Percentiles rank a stretch among this genome's conserved stretches.
phyloP scores from a whole-genome alignment of 305 asterid species.

The Withania somnifera region DNA sequence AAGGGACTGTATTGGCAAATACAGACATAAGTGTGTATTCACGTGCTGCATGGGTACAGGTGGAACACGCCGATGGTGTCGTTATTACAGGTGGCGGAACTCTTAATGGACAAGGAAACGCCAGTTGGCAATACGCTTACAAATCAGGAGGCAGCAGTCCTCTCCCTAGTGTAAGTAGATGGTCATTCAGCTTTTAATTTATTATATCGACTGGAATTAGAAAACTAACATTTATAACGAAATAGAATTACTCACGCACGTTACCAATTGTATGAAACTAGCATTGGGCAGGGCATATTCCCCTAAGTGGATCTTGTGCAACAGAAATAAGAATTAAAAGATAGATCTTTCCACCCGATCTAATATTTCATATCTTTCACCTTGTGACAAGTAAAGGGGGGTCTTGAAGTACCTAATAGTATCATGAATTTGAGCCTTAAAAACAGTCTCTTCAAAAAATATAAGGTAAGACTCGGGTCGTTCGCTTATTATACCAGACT shows the following conservation, averaged over 20 bases:
- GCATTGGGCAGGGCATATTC: no score
- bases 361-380: background rate
- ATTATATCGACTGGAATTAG: background rate
- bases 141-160: constrained; percentile 2
- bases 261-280: no score
- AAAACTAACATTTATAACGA: background rate
- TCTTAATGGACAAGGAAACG: constrained; percentile 32
- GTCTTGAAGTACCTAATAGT: no score
- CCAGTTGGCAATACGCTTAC: constrained; percentile 22
- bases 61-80: constrained; percentile 18
- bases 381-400: no score
- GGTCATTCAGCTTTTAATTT: background rate
- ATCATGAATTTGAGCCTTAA: no score
- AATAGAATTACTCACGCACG: background rate
- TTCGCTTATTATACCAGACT: no score
- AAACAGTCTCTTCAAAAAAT: no score
- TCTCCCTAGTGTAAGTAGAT: constrained; percentile 39
- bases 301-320: no score
- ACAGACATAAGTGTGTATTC: constrained; percentile 33
- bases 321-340: background rate
- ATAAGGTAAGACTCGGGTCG: no score
- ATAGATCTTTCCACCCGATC: background rate
- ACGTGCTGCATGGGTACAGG: constrained; percentile 22
- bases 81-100: constrained; percentile 42
- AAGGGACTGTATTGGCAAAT: constrained; percentile 30